Base-by-base conservation (phyloP, 352 stramenopile genomes). In the Pythium biforme region DNA sequence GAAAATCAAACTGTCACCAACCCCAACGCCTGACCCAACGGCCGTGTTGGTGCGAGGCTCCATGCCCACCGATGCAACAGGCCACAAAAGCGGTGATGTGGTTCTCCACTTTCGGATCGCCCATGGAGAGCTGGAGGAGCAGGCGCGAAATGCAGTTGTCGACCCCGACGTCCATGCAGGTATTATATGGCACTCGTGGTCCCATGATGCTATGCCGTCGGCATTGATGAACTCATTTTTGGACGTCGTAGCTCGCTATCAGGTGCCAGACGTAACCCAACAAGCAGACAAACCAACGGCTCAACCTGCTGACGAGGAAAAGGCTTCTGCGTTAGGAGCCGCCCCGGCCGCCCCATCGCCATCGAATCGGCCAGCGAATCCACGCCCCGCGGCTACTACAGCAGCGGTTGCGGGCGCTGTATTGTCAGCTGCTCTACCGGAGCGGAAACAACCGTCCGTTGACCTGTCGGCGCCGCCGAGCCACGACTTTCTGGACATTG, bases 11-110 rank as follows among this genome's bases (percentile, higher is more conserved):
- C 20, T 79, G 4, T 19, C 25, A 2, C 22, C 46, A 2, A 64
- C 69, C 22, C 56, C 69, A 10, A 68, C 77, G 62, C 72, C 72
- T 1, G 59, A 75, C 46, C 64, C 67, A 11, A 53, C 59, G 2
- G 54, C 50, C 11, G 52, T 55, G 19, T 15, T 37, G 3, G 19
- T 70, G n/a, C 45, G 26, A 17, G 47, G 31, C 15, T 46, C 31
- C 3, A 15, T 25, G 29, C 15, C 31, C 17, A 49, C 10, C 1
- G 39, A 49, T 11, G 7, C 40, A 10, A 39, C 12, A 20, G 27
- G 9, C 3, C n/a, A 17, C 10, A 20, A 37, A 23, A 22, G 50
- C 27, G 34, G 37, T 10, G 48, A 39, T 9, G 50, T 59, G 1
- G 19, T 52, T 8, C 23, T 75, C 6, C 62, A 75, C 31, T 33